phyloP scores from a whole-genome alignment of 2,329 filamentous ascomycete genomes.

The Xylaria sp. region DNA sequence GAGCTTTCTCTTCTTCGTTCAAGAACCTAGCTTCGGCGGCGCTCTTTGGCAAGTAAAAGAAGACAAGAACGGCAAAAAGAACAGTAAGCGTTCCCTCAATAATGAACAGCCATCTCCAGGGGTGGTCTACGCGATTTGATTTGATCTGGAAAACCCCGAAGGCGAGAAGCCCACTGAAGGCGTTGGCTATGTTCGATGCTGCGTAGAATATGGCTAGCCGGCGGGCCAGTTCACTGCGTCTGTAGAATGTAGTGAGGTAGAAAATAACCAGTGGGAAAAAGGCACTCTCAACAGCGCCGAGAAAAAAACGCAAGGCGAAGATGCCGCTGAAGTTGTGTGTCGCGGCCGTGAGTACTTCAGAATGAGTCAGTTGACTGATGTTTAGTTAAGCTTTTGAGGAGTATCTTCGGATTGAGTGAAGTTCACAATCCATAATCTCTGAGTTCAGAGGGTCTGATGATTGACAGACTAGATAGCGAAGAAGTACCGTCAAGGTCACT shows the following conservation, averaged over 20 bases:
- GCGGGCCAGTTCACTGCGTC: constrained; percentile 71
- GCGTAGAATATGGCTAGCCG: constrained; percentile 78
- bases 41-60: constrained; percentile 70
- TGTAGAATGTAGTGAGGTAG: constrained; percentile 69
- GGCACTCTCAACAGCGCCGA: constrained; percentile 70
- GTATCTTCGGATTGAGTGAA: too few species aligned
- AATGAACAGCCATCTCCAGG: constrained; percentile 58
- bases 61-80: constrained; percentile 67
- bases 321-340: constrained; percentile 67
- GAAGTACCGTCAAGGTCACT: constrained; percentile 1
- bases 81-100: constrained; percentile 62
- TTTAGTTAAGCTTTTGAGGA: neutral
- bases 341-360: constrained; percentile 57
- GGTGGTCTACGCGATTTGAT: constrained; percentile 42
- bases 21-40: constrained; percentile 70
- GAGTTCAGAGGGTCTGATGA: neutral
- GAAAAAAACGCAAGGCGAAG: constrained; percentile 71
- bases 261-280: constrained; percentile 72
- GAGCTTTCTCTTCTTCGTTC: constrained; percentile 66
- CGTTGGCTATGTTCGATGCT: constrained; percentile 73
- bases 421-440: too few species aligned
- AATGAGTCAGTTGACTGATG: constrained; percentile 65
- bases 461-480: neutral
- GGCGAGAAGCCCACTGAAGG: constrained; percentile 55
- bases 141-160: constrained; percentile 57